Percentiles rank a stretch among this genome's conserved stretches.
Conservation (phyloP, 2,329 filamentous ascomycete species). For the Penicillium italicum region DNA sequence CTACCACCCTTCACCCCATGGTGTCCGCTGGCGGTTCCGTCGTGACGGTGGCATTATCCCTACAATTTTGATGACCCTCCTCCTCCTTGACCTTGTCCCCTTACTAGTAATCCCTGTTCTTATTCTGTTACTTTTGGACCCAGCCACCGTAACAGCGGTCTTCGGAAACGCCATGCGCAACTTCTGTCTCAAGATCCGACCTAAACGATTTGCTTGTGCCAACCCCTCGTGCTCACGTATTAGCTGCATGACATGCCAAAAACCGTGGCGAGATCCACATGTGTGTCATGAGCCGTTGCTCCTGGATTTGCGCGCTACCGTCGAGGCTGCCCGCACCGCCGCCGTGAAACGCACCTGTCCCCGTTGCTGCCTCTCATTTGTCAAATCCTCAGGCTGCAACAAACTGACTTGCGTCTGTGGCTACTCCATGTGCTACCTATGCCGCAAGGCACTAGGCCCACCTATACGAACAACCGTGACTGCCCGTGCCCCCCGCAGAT, state of each 20-base stretch:
- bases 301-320: conserved; percentile 77
- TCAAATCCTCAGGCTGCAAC: conserved; percentile 93
- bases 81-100: conserved; percentile 45
- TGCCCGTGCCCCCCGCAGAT: not conserved
- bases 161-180: conserved; percentile 61
- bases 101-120: conserved; percentile 51
- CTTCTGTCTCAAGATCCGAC: conserved; percentile 66
- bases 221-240: conserved; percentile 63
- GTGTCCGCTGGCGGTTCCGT: conserved; percentile 56
- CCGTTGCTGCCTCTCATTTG: conserved; percentile 82
- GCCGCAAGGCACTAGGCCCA: conserved; percentile 62
- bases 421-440: conserved; percentile 98
- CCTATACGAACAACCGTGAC: conserved; percentile 15
- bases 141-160: conserved; percentile 49
- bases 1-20: conserved; percentile 56
- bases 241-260: conserved; percentile 79
- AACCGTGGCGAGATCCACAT: conserved; percentile 83
- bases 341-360: conserved; percentile 95
- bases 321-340: conserved; percentile 89
- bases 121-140: conserved; percentile 55
- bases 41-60: conserved; percentile 51
- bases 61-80: conserved; percentile 47
- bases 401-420: conserved; percentile 94
- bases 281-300: conserved; percentile 81
- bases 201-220: conserved; percentile 73